Conservation (phyloP, 306 rosid species). For the Quercus mongolica region DNA sequence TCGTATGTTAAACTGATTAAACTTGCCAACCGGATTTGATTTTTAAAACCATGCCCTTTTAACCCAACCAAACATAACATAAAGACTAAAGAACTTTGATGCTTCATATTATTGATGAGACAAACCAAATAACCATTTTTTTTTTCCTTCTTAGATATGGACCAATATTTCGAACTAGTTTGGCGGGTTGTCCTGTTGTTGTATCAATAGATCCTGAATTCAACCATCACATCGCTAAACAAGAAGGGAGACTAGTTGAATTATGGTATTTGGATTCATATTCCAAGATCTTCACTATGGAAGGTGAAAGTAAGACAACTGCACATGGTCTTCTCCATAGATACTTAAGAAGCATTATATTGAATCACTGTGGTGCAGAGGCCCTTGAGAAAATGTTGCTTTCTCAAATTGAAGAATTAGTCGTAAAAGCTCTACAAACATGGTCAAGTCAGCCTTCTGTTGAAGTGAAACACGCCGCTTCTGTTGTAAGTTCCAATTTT, state of each 20-base stretch:
- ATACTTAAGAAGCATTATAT: slow-evolving; percentile 25
- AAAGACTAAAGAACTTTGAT: too few relatives aligned
- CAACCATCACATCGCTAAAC: slow-evolving; percentile 14
- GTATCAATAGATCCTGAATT: slow-evolving; percentile 33
- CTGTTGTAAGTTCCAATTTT: slow-evolving; percentile 18
- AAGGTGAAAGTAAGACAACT: slow-evolving; percentile 17
- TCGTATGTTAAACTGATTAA: too few relatives aligned
- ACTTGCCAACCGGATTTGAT: too few relatives aligned
- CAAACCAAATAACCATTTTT: background rate
- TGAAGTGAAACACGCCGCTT: slow-evolving; percentile 32
- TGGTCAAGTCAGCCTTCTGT: slow-evolving; percentile 35
- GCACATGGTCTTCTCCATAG: slow-evolving; percentile 25
- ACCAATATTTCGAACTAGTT: slow-evolving; percentile 31
- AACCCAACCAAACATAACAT: too few relatives aligned
- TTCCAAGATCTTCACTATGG: slow-evolving; percentile 16
- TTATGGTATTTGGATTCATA: slow-evolving; percentile 30
- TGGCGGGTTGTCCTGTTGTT: slow-evolving; percentile 23
- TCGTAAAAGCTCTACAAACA: slow-evolving; percentile 3
- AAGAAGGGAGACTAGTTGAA: slow-evolving; percentile 43
- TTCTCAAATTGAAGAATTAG: slow-evolving; percentile 19
- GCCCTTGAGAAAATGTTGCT: slow-evolving; percentile 28
- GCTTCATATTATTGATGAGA: too few relatives aligned
- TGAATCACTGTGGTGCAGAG: slow-evolving; percentile 36
- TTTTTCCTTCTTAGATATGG: slow-evolving; percentile 26
- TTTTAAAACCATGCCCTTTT: too few relatives aligned